A percentile compares a stretch with the other conserved stretches of the same genome.
Conservation (phyloP, 2,329 filamentous ascomycete genomes). For the Aureobasidium lini region DNA sequence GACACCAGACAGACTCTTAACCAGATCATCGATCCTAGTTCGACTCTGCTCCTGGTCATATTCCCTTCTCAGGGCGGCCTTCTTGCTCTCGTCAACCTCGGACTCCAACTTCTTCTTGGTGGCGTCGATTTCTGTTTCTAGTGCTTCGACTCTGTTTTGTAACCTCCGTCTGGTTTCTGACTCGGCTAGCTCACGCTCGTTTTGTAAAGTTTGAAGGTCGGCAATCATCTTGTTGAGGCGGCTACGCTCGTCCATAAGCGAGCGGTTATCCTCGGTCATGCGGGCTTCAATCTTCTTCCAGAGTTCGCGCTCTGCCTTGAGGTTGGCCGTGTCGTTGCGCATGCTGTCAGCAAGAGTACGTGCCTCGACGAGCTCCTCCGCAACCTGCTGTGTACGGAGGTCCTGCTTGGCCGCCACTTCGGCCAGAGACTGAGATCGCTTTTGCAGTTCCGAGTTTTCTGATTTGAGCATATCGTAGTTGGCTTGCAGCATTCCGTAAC, state of each 20-base stretch:
- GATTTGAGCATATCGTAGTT: slow-evolving; percentile 77
- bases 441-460: slow-evolving; percentile 82
- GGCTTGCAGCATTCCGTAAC: slow-evolving; percentile 80
- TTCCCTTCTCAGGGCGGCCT: slow-evolving; percentile 74
- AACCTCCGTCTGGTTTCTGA: slow-evolving; percentile 73
- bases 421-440: slow-evolving; percentile 66
- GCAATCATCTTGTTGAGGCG: slow-evolving; percentile 75
- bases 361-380: slow-evolving; percentile 85
- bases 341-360: slow-evolving; percentile 76
- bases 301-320: slow-evolving; percentile 89
- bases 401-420: slow-evolving; percentile 87
- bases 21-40: slow-evolving; percentile 86
- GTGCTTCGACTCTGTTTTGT: slow-evolving; percentile 65
- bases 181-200: slow-evolving; percentile 81
- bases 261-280: slow-evolving; percentile 80
- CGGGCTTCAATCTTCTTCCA: slow-evolving; percentile 92
- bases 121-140: slow-evolving; percentile 70
- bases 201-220: slow-evolving; percentile 80
- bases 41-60: slow-evolving; percentile 83
- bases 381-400: slow-evolving; percentile 79
- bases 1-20: slow-evolving; percentile 66
- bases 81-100: slow-evolving; percentile 78
- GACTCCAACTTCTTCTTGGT: slow-evolving; percentile 77
- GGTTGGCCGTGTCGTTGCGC: slow-evolving; percentile 81
- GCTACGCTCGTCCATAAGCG: slow-evolving; percentile 72